phyloP scores from a whole-genome alignment of 2,329 filamentous ascomycete genomes.

The Diplodia seriata region DNA sequence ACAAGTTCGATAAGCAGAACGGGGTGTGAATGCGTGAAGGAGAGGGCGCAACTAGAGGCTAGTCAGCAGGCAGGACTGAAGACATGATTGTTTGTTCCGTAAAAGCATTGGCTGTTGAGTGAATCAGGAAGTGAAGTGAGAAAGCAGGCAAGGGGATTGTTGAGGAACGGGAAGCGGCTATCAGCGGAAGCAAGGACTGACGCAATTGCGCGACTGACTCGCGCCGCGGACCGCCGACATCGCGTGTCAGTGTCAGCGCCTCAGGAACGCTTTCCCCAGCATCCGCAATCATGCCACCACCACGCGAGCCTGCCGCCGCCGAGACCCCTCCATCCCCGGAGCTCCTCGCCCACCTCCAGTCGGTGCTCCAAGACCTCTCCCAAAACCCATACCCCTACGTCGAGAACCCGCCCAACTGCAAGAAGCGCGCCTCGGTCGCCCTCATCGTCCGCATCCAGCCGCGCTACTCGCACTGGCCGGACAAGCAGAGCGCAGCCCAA shows the following conservation, averaged over 20 bases:
- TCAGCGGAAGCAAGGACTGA: constrained; percentile 4
- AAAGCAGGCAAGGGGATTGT: not conserved
- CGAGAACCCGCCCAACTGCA: constrained; percentile 57
- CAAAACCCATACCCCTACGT: constrained; percentile 58
- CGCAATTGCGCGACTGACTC: constrained; percentile 21
- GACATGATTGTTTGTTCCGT: not conserved
- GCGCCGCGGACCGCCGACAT: not conserved
- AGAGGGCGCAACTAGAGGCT: not conserved
- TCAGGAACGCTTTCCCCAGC: constrained; percentile 16
- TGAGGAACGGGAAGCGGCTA: not conserved
- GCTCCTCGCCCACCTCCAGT: constrained; percentile 51
- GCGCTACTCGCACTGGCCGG: constrained; percentile 61
- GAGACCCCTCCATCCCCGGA: constrained; percentile 33
- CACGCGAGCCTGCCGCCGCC: constrained; percentile 23
- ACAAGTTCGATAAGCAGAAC: constrained; percentile 35
- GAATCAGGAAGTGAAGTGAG: not conserved
- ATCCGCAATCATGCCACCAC: constrained; percentile 22
- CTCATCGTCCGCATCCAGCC: constrained; percentile 69
- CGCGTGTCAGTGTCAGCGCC: not conserved
- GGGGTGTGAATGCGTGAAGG: not conserved
- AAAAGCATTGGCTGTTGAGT: not conserved
- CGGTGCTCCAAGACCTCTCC: constrained; percentile 52
- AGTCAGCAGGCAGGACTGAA: not conserved
- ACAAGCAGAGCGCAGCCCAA: not conserved
- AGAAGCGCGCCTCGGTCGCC: constrained; percentile 70